These are phyloP conservation scores for Coix lacrymajobi DNA, from an alignment of 176 grass and related monocot species.

Conservation along the genomic window DNA sequence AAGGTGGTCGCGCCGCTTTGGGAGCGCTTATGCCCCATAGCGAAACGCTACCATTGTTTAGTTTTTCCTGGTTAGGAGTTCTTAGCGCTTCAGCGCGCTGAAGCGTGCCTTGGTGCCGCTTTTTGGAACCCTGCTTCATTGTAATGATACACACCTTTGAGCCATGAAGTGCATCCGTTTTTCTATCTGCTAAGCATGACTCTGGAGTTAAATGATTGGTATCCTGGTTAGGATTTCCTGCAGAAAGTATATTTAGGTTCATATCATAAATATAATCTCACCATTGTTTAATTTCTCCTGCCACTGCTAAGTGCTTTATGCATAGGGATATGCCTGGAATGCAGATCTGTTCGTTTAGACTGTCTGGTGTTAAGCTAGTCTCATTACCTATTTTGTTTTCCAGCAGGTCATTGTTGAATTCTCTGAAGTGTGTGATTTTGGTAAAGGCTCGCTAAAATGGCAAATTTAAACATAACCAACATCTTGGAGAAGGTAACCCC, in stretches of 20 bases:
- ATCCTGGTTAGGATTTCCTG: neutral
- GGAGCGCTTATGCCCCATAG: no score
- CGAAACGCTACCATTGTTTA: no score
- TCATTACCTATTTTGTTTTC: conserved; percentile 17
- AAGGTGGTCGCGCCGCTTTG: no score
- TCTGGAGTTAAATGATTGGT: neutral
- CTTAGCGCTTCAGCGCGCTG: no score
- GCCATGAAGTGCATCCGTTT: neutral
- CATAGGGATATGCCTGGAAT: no score
- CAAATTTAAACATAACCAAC: conserved; percentile 66
- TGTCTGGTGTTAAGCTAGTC: neutral
- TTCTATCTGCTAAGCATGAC: neutral
- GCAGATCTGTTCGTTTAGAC: neutral
- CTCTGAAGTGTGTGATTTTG: neutral
- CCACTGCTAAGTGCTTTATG: neutral
- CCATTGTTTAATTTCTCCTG: neutral
- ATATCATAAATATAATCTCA: neutral
- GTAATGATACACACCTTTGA: neutral
- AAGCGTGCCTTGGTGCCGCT: no score
- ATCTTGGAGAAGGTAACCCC: conserved; percentile 73
- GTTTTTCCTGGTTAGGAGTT: no score
- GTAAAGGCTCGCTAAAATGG: conserved; percentile 35
- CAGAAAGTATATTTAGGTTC: neutral
- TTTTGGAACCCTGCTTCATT: no score
- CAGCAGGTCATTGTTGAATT: neutral